A percentile compares a stretch with the other conserved stretches of the same genome.
phyloP scores from a whole-genome alignment of 768 basidiomycete species.

The Macrolepiota dolichaula region DNA sequence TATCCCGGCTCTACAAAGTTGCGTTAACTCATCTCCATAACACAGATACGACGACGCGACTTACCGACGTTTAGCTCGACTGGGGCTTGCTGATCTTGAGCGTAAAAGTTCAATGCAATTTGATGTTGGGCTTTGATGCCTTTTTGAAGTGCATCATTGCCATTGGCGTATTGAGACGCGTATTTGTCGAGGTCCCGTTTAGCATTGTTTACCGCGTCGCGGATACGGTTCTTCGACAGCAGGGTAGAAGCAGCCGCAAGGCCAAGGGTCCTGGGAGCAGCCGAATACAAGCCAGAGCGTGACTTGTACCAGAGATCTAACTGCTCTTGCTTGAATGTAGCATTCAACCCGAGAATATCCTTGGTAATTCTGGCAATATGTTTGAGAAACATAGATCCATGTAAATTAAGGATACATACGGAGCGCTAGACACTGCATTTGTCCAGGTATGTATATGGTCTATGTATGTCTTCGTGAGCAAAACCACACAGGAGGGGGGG shows the following conservation, averaged over 20 bases:
- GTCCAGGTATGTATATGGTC: conserved; percentile 32
- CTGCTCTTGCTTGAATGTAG: conserved; percentile 21
- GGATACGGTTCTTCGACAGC: conserved; percentile 18
- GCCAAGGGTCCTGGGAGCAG: conserved; percentile 26
- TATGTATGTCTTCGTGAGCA: conserved; percentile 4
- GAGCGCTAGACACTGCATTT: conserved; percentile 28
- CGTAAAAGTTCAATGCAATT: conserved; percentile 21
- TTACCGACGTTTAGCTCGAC: conserved; percentile 29
- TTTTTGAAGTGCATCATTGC: conserved; percentile 24
- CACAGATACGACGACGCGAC: not conserved
- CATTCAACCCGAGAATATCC: conserved; percentile 22
- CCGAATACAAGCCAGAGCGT: conserved; percentile 28
- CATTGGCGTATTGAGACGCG: conserved; percentile 27
- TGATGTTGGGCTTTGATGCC: conserved; percentile 28
- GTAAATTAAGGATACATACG: conserved; percentile 15
- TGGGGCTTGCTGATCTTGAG: conserved; percentile 19
- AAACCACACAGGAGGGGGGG: too few relatives aligned
- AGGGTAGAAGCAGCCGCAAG: conserved; percentile 25
- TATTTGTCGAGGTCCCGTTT: conserved; percentile 20
- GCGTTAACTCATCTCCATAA: not conserved
- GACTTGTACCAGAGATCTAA: conserved; percentile 24
- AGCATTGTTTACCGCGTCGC: conserved; percentile 16
- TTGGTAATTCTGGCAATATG: conserved; percentile 21
- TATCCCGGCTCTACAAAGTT: conserved; percentile 27
- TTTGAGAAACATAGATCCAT: not conserved